Evolutionary conservation across 352 stramenopile species (phyloP).

Genomic region (Pythium graminicola): DNA sequence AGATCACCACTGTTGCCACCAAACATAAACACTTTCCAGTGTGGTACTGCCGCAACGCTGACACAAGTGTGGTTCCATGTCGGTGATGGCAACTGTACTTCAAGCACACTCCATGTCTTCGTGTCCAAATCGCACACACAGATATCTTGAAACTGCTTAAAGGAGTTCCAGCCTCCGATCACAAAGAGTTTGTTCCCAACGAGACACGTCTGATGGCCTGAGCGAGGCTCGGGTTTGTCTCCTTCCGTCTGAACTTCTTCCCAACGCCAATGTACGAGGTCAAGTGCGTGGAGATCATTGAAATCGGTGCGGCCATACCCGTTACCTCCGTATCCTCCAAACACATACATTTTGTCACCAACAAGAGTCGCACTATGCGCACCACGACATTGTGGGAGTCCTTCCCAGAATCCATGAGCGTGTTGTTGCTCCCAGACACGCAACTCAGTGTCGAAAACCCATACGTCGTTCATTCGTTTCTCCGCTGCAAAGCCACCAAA

Average conservation of each 20-base stretch:
- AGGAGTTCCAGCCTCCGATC: slow-evolving; percentile 94
- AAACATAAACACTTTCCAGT: slow-evolving; percentile 98
- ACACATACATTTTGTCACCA: slow-evolving; percentile 89
- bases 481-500: slow-evolving; percentile 93
- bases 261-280: slow-evolving; percentile 91
- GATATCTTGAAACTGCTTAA: slow-evolving; percentile 95
- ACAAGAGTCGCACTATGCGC: slow-evolving; percentile 88
- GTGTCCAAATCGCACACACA: slow-evolving; percentile 89
- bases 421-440: slow-evolving; percentile 92
- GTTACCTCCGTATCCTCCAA: slow-evolving; percentile 95
- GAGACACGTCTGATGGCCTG: slow-evolving; percentile 89
- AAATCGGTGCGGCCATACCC: slow-evolving; percentile 94
- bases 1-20: slow-evolving; percentile 94
- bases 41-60: slow-evolving; percentile 90
- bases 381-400: slow-evolving; percentile 85
- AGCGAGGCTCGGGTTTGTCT: slow-evolving; percentile 88
- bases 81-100: slow-evolving; percentile 44
- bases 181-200: slow-evolving; percentile 91
- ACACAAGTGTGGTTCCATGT: slow-evolving; percentile 95
- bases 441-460: slow-evolving; percentile 92
- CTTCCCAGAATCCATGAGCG: slow-evolving; percentile 83
- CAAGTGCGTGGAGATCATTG: slow-evolving; percentile 91
- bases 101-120: slow-evolving; percentile 77
- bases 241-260: slow-evolving; percentile 80
- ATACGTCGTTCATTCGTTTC: slow-evolving; percentile 95